Evolutionary conservation across 192 early-diverging fungal species (phyloP).

Genomic region (Podila epicladia): DNA sequence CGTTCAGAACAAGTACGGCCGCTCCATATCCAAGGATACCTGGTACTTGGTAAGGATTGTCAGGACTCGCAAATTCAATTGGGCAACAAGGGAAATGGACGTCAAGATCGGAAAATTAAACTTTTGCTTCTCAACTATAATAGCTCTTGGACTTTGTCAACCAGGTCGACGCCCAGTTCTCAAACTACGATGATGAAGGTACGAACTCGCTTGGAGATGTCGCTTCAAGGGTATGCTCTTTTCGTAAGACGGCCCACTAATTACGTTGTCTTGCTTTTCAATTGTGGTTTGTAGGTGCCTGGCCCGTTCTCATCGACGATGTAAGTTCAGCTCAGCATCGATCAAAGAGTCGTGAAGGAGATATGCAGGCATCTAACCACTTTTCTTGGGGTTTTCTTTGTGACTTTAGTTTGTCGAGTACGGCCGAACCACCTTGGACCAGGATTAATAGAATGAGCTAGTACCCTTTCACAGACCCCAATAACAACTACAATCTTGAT

Average conservation of each 20-base stretch:
- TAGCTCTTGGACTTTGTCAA: constrained; percentile 82
- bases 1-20: constrained; percentile 77
- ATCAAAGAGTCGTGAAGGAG: too few species aligned
- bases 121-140: background rate
- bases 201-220: background rate
- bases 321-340: constrained; percentile 20
- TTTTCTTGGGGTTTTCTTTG: background rate
- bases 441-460: constrained; percentile 13
- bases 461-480: too few species aligned
- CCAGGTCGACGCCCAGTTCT: constrained; percentile 68
- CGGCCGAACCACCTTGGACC: constrained; percentile 46
- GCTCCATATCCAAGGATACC: constrained; percentile 84
- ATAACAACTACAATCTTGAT: too few species aligned
- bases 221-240: too few species aligned
- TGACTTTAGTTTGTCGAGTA: constrained; percentile 44
- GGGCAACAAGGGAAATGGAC: too few species aligned
- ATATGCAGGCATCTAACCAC: too few species aligned
- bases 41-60: constrained; percentile 74
- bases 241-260: too few species aligned
- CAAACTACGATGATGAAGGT: constrained; percentile 78
- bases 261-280: too few species aligned
- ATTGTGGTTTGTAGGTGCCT: constrained; percentile 64
- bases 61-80: background rate
- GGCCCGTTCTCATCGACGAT: constrained; percentile 87
- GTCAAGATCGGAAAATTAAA: background rate